Conservation (phyloP, 1,139 yeast species). For the Nadsonia commutata region DNA sequence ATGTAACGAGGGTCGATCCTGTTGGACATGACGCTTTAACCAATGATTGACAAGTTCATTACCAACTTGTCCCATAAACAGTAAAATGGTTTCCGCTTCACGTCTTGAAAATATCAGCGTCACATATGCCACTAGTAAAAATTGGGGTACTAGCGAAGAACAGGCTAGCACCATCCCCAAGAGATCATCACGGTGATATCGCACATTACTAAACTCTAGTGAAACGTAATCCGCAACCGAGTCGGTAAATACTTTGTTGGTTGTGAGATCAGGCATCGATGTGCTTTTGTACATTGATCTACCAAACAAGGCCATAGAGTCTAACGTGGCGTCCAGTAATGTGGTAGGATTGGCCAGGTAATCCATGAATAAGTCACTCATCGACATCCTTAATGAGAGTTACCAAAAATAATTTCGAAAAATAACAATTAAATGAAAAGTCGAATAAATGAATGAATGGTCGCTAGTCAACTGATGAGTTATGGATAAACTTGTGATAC, state of each 20-base stretch:
- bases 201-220: slow-evolving; percentile 44
- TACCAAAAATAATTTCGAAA: too few species aligned
- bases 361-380: background rate
- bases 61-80: slow-evolving; percentile 74
- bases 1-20: slow-evolving; percentile 50
- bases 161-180: slow-evolving; percentile 53
- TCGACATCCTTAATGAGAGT: too few species aligned
- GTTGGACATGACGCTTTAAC: slow-evolving; percentile 47
- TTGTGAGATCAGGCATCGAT: slow-evolving; percentile 2
- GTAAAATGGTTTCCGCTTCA: slow-evolving; percentile 71
- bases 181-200: slow-evolving; percentile 55
- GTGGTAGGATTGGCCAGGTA: background rate
- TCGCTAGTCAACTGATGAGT: too few species aligned
- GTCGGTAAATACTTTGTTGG: too few species aligned
- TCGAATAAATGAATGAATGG: background rate
- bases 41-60: slow-evolving; percentile 63
- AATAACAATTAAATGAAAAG: background rate
- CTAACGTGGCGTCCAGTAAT: background rate
- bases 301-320: background rate
- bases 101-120: slow-evolving; percentile 73
- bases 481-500: too few species aligned
- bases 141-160: slow-evolving; percentile 71
- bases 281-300: background rate
- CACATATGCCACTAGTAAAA: slow-evolving; percentile 62
- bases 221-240: slow-evolving; percentile 4